phyloP scores from a whole-genome alignment of 495 filamentous ascomycete species.

The Penicillium macrosclerotiorum region DNA sequence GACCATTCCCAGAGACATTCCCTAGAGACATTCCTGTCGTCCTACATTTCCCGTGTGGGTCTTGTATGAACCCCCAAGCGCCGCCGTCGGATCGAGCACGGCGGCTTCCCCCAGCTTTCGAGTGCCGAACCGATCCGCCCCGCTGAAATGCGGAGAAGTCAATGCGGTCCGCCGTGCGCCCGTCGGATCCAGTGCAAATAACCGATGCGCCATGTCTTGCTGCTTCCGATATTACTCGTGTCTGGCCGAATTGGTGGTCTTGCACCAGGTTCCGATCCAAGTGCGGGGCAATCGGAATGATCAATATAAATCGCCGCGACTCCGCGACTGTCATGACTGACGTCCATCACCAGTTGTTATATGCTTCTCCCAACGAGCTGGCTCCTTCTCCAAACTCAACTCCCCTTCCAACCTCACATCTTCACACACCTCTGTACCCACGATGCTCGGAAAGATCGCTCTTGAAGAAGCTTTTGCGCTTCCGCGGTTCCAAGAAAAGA shows the following conservation, averaged over 20 bases:
- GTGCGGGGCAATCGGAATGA: neutral
- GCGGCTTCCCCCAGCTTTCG: constrained; percentile 1
- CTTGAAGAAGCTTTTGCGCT: constrained; percentile 53
- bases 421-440: constrained; percentile 9
- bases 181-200: neutral
- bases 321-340: neutral
- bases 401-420: neutral
- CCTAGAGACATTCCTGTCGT: too few relatives aligned
- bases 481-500: constrained; percentile 47
- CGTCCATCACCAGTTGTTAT: neutral
- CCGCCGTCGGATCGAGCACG: constrained; percentile 14
- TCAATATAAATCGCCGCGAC: neutral
- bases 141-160: constrained; percentile 7
- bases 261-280: constrained; percentile 1
- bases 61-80: neutral
- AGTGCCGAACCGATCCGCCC: constrained; percentile 9
- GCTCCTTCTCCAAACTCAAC: neutral
- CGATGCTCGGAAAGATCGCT: constrained; percentile 51
- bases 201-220: neutral
- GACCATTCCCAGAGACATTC: too few relatives aligned
- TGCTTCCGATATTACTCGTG: constrained; percentile 5
- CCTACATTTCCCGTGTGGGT: too few relatives aligned
- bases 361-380: too few relatives aligned
- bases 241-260: too few relatives aligned
- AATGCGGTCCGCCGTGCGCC: neutral